Evolutionary conservation across 495 filamentous ascomycete genomes (phyloP).

Genomic region (Penicillium samsonianum): DNA sequence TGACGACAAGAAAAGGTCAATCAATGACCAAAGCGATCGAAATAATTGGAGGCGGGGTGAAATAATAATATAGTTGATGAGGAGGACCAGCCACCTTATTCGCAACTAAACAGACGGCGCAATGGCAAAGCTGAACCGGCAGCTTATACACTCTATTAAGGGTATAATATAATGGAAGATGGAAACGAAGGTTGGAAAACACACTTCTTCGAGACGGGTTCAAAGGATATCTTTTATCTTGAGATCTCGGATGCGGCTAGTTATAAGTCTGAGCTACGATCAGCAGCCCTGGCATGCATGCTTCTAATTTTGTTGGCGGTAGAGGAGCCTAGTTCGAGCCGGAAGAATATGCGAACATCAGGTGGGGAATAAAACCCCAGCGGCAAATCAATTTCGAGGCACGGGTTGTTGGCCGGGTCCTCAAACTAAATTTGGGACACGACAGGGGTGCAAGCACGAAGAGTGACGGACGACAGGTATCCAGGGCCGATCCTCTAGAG

Average conservation of each 20-base stretch:
- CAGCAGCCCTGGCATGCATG: constrained; percentile 15
- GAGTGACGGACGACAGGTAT: constrained; percentile 9
- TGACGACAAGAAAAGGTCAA: not conserved
- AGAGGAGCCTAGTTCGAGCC: constrained; percentile 2
- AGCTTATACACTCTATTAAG: constrained; percentile 30
- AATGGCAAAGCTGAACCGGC: constrained; percentile 45
- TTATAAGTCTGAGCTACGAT: constrained; percentile 20
- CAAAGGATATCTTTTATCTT: constrained; percentile 15
- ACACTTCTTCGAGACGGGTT: constrained; percentile 7
- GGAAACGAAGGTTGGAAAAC: constrained; percentile 14
- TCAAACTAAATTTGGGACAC: constrained; percentile 29
- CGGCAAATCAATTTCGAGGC: constrained; percentile 16
- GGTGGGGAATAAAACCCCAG: constrained; percentile 18
- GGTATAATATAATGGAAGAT: constrained; percentile 15
- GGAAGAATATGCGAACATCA: constrained; percentile 23
- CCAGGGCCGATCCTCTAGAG: constrained; percentile 2
- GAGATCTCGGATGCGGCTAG: constrained; percentile 17
- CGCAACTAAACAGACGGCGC: constrained; percentile 21
- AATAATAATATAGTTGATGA: constrained; percentile 19
- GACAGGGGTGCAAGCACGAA: constrained; percentile 16
- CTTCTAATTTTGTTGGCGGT: constrained; percentile 22
- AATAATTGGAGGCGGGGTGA: constrained; percentile 1
- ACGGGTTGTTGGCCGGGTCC: constrained; percentile 10
- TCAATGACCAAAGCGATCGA: constrained; percentile 1
- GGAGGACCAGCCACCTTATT: constrained; percentile 20